Conservation (phyloP, 139 green algal species). For the Chlamydomonas urium region DNA sequence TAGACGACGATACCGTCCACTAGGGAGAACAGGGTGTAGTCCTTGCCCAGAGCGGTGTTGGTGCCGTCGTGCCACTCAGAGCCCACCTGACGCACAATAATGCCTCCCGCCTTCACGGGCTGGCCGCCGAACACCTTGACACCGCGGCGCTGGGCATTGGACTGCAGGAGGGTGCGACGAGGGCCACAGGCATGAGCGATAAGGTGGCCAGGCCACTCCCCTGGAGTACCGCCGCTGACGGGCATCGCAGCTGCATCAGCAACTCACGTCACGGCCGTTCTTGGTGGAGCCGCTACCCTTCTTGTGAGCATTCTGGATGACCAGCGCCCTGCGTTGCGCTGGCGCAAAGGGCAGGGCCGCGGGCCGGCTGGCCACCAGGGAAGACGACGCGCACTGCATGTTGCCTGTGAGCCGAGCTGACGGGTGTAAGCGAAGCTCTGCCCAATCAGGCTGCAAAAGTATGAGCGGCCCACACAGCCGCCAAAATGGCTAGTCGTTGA, state of each 20-base stretch:
- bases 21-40: conserved; percentile 91
- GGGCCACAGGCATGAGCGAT: background rate
- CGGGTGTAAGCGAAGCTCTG: too few species aligned
- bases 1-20: conserved; percentile 88
- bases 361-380: background rate
- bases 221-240: too few species aligned
- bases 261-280: conserved; percentile 85
- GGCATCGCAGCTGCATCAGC: too few species aligned
- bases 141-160: conserved; percentile 79
- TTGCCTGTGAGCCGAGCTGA: too few species aligned
- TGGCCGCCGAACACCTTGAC: conserved; percentile 97
- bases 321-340: conserved; percentile 17
- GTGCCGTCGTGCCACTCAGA: conserved; percentile 80
- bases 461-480: too few species aligned
- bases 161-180: conserved; percentile 24
- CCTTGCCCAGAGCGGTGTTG: conserved; percentile 83
- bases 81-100: conserved; percentile 93
- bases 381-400: too few species aligned
- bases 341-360: background rate
- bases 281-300: conserved; percentile 89
- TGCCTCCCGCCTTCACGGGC: conserved; percentile 85
- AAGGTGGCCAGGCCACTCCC: background rate
- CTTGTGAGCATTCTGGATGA: conserved; percentile 55
- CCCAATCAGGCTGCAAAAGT: too few species aligned
- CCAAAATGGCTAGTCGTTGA: too few species aligned